Conservation (phyloP, 345 rosid species). For the Kernera saxatilis region DNA sequence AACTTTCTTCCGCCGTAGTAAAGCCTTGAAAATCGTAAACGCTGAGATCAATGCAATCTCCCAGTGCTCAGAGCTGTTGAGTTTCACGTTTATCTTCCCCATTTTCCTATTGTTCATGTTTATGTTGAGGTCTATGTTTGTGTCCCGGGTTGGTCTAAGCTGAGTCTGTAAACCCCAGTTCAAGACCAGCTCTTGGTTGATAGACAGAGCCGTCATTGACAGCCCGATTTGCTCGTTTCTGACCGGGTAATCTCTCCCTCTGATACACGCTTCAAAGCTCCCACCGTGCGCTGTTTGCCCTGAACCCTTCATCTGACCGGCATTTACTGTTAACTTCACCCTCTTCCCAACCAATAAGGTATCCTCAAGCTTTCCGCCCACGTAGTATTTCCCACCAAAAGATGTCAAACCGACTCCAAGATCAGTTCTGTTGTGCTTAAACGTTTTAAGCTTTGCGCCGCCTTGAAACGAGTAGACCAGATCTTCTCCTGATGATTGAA, state of each 20-base stretch:
- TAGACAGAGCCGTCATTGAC: constrained; percentile 59
- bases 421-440: constrained; percentile 54
- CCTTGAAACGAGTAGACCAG: constrained; percentile 56
- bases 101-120: constrained; percentile 68
- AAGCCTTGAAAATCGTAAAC: constrained; percentile 48
- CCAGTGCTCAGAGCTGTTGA: constrained; percentile 63
- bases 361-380: constrained; percentile 78
- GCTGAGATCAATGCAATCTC: constrained; percentile 56
- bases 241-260: constrained; percentile 81
- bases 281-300: constrained; percentile 69
- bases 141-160: constrained; percentile 52
- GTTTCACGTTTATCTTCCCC: constrained; percentile 67
- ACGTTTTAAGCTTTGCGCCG: constrained; percentile 53
- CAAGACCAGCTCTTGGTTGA: constrained; percentile 59
- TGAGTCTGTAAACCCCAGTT: constrained; percentile 69
- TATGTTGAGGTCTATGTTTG: constrained; percentile 45
- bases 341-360: constrained; percentile 62
- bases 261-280: constrained; percentile 57
- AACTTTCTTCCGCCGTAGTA: constrained; percentile 41
- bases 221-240: constrained; percentile 53
- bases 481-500: constrained; percentile 74
- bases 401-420: constrained; percentile 63
- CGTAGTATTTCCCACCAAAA: constrained; percentile 53
- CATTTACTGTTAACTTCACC: constrained; percentile 59
- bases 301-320: constrained; percentile 57